phyloP scores from a whole-genome alignment of 768 basidiomycete species.

The Boletus barrowsii region DNA sequence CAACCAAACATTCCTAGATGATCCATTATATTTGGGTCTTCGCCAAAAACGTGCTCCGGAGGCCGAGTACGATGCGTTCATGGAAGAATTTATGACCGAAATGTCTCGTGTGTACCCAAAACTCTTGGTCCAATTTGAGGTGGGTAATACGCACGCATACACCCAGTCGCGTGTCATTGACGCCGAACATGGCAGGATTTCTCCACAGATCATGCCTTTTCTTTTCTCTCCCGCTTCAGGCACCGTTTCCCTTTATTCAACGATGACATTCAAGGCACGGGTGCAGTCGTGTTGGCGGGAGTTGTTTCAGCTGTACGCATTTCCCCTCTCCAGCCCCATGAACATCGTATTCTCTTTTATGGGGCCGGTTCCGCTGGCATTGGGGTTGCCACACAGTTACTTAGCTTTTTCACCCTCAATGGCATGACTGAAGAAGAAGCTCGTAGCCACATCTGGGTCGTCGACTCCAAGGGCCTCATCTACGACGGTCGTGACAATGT shows the following conservation, averaged over 20 bases:
- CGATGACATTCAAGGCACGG: constrained; percentile 90
- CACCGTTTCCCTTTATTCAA: constrained; percentile 79
- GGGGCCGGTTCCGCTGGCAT: constrained; percentile 92
- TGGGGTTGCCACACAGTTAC: constrained; percentile 85
- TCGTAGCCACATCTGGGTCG: constrained; percentile 71
- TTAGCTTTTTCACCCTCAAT: constrained; percentile 84
- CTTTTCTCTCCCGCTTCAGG: constrained; percentile 75
- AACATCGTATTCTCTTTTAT: constrained; percentile 87
- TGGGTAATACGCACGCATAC: constrained; percentile 20
- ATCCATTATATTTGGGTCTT: constrained; percentile 88
- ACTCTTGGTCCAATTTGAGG: constrained; percentile 84
- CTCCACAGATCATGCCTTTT: constrained; percentile 88
- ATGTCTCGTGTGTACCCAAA: constrained; percentile 74
- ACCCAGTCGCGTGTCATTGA: neutral
- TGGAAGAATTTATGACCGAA: constrained; percentile 92
- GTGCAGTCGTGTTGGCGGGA: constrained; percentile 87
- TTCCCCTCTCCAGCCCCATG: constrained; percentile 58
- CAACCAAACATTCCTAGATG: constrained; percentile 72
- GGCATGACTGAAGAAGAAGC: constrained; percentile 79
- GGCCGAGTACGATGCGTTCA: constrained; percentile 70
- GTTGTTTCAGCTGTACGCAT: constrained; percentile 85
- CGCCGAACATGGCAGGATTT: constrained; percentile 58
- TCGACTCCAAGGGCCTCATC: constrained; percentile 85
- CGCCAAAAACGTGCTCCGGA: constrained; percentile 65
- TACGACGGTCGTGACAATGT: constrained; percentile 68